Evolutionary conservation across 306 rosid species (phyloP), one percentile per base, ranked within the genome.

Genomic region (Vigna trinervia): DNA sequence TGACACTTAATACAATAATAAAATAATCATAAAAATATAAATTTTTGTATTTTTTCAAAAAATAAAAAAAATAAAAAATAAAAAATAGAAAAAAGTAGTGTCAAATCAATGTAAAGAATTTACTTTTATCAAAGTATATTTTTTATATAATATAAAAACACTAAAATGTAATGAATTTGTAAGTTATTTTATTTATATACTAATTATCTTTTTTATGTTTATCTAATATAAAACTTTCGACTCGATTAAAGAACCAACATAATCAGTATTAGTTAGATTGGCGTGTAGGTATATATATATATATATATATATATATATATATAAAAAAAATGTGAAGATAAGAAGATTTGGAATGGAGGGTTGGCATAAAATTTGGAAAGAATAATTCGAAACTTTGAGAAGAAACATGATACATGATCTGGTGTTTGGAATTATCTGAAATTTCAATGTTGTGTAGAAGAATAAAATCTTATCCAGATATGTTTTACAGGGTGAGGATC

Each of bases 341-440:
- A 81, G 59, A 67, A 64, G 72, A 64, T 65, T 79, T 84, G 71
- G 69, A 43, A 20, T 69, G 78, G 75, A 75, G 75, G 84, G 86
- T 82, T 76, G 78, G 48, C 51, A 80, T 45, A 54, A 69, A 30
- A 43, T 66, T 64, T 74, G 34, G 43, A 74, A 69, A 69, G 82
- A 73, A 82, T 81, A 34, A 64, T 76, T 72, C 61, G 28, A 58
- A 84, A 76, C 69, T 79, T 79, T 58, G 52, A 8, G 52, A 72
- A 73, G 68, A 5, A 51, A 60, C 15, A 45, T 28, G 39, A 51
- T 43, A 30, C 0, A 30, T 30, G 74, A 70, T 79, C 17, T 66
- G 19, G 28, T 47, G 54, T 28, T 71, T 82, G 85, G 75, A 76
- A 59, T 48, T 48, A 72, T 86, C 84, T 38, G 6, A 5, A 58